Evolutionary conservation across 768 basidiomycete genomes (phyloP).

Genomic region (Cubamyces sp.): DNA sequence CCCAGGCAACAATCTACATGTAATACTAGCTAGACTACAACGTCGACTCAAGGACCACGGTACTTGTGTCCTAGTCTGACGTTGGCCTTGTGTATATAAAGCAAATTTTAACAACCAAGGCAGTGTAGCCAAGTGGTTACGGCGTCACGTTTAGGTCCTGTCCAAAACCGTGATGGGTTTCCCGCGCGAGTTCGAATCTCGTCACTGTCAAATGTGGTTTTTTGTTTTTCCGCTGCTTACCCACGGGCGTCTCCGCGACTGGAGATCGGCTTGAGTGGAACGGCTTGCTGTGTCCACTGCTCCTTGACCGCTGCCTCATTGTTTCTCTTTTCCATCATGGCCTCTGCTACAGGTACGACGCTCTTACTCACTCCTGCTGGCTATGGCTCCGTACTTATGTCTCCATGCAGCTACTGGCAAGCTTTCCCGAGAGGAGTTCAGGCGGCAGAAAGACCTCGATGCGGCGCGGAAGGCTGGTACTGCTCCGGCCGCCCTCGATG

Average conservation of each 20-base stretch:
- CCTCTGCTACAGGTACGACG: slow-evolving; percentile 26
- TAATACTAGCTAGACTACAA: slow-evolving; percentile 18
- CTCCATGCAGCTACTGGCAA: slow-evolving; percentile 60
- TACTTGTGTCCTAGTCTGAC: background rate
- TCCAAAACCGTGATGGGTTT: slow-evolving; percentile 56
- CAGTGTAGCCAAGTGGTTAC: slow-evolving; percentile 65
- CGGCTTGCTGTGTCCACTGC: background rate
- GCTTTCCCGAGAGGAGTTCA: slow-evolving; percentile 91
- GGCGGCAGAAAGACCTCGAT: slow-evolving; percentile 95
- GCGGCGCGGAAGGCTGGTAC: slow-evolving; percentile 99
- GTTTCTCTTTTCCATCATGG: slow-evolving; percentile 17
- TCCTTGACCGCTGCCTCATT: slow-evolving; percentile 9
- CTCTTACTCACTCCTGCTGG: background rate
- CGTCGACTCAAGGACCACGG: background rate
- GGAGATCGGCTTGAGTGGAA: background rate
- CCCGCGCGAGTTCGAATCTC: slow-evolving; percentile 65
- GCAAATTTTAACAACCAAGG: slow-evolving; percentile 27
- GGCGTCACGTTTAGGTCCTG: slow-evolving; percentile 58
- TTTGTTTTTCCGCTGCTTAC: slow-evolving; percentile 12
- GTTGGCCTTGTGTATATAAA: background rate
- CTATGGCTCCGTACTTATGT: background rate
- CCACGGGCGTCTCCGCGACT: background rate
- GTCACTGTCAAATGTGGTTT: slow-evolving; percentile 49
- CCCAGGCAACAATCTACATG: slow-evolving; percentile 19
- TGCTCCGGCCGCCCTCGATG: slow-evolving; percentile 93